phyloP scores from a whole-genome alignment of 2,329 filamentous ascomycete genomes.

The Stenocarpella maydis region DNA sequence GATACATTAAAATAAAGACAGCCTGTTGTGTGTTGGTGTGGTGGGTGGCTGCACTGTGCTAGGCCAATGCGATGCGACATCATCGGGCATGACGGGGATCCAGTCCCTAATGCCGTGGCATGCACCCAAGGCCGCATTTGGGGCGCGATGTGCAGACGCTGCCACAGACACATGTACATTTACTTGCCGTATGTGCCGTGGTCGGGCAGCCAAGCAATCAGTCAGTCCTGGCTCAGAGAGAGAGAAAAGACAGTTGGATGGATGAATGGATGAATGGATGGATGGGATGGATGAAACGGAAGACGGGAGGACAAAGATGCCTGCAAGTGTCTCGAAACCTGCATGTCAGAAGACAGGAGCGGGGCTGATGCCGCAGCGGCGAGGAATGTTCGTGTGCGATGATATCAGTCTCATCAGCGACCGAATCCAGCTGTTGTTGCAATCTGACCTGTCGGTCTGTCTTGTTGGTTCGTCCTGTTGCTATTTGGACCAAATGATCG shows the following conservation, averaged over 20 bases:
- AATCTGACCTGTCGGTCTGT: not conserved
- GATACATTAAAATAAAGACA: too few relatives aligned
- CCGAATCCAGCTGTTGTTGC: constrained; percentile 19
- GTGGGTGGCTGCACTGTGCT: not conserved
- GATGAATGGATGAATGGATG: too few relatives aligned
- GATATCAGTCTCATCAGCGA: not conserved
- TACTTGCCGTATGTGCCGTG: too few relatives aligned
- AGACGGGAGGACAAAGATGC: not conserved
- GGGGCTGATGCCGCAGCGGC: not conserved
- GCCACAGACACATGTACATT: not conserved
- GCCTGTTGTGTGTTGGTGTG: too few relatives aligned
- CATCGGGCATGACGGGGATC: constrained; percentile 16
- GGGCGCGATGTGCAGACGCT: not conserved
- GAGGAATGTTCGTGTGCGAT: not conserved
- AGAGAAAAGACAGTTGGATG: too few relatives aligned
- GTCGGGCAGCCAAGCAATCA: too few relatives aligned
- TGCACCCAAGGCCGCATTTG: not conserved
- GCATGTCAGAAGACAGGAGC: constrained; percentile 16
- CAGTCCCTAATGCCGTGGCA: not conserved
- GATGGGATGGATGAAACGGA: too few relatives aligned
- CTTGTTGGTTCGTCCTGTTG: not conserved
- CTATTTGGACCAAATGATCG: constrained; percentile 18
- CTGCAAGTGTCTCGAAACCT: constrained; percentile 1
- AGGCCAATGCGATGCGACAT: constrained; percentile 30
- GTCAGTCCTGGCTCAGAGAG: too few relatives aligned